phyloP scores from a whole-genome alignment of 2,329 filamentous ascomycete genomes.

The Bipolaris zeicola region DNA sequence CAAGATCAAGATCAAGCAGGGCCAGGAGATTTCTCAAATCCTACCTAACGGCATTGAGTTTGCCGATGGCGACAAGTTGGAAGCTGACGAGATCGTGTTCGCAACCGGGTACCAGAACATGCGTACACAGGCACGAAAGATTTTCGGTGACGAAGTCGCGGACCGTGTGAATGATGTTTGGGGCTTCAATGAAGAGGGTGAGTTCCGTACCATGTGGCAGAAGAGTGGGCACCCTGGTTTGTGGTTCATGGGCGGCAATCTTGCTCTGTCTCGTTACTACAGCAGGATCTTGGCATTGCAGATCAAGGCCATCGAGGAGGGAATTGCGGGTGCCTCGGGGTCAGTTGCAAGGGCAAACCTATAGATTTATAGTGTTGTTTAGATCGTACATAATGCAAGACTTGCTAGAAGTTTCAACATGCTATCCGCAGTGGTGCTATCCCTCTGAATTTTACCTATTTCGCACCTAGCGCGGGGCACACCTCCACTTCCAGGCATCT shows the following conservation, averaged over 20 bases:
- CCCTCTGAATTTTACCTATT: constrained; percentile 9
- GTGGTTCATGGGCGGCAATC: constrained; percentile 55
- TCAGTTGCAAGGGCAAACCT: constrained; percentile 1
- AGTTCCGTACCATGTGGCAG: constrained; percentile 52
- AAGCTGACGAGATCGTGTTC: constrained; percentile 56
- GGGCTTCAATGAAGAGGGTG: constrained; percentile 55
- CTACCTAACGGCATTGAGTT: constrained; percentile 51
- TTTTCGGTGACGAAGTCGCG: constrained; percentile 52
- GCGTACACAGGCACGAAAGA: constrained; percentile 44
- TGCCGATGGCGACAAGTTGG: constrained; percentile 50
- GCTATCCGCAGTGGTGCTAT: background rate
- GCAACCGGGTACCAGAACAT: constrained; percentile 56
- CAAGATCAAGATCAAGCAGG: constrained; percentile 54
- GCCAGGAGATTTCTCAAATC: constrained; percentile 44
- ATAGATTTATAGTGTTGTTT: background rate
- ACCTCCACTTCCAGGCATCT: constrained; percentile 7
- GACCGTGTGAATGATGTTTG: constrained; percentile 53
- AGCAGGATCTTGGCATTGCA: constrained; percentile 55
- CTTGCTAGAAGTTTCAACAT: background rate
- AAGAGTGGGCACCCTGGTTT: constrained; percentile 45
- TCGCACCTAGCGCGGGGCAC: constrained; percentile 15
- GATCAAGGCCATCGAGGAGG: constrained; percentile 51
- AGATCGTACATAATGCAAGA: background rate
- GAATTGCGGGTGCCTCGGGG: constrained; percentile 10
- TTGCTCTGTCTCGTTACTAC: constrained; percentile 55